phyloP scores from a whole-genome alignment of 2,329 filamentous ascomycete genomes.

The Xylariaceae sp. region DNA sequence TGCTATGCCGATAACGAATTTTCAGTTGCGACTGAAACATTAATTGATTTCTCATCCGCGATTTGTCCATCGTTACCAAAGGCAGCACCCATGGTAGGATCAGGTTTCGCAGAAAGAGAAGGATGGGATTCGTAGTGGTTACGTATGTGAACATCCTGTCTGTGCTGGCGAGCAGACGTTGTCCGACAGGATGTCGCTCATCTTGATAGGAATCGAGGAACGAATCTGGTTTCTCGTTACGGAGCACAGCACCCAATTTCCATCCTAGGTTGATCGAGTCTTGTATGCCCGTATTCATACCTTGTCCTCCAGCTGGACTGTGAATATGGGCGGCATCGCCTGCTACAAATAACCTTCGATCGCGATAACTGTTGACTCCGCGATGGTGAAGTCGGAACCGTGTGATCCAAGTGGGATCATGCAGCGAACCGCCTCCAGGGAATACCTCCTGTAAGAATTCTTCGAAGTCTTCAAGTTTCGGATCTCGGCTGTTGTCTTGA shows the following conservation, averaged over 20 bases:
- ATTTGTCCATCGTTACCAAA: constrained; percentile 25
- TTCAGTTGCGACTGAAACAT: constrained; percentile 37
- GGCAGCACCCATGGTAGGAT: constrained; percentile 36
- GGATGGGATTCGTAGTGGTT: constrained; percentile 33
- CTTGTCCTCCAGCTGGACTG: constrained; percentile 52
- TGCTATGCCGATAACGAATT: constrained; percentile 37
- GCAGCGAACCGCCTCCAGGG: constrained; percentile 25
- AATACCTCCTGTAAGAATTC: constrained; percentile 22
- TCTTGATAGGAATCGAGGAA: constrained; percentile 44
- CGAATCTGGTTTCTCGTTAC: constrained; percentile 28
- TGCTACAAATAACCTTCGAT: constrained; percentile 48
- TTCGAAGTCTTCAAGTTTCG: constrained; percentile 32
- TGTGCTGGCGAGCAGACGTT: constrained; percentile 37
- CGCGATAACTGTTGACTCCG: constrained; percentile 35
- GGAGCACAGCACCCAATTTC: constrained; percentile 44
- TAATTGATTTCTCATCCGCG: constrained; percentile 25
- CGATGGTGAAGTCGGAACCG: constrained; percentile 44
- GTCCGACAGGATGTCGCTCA: constrained; percentile 45
- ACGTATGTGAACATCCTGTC: constrained; percentile 37
- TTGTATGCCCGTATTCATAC: constrained; percentile 52
- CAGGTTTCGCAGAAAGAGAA: constrained; percentile 36
- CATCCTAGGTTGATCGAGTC: constrained; percentile 48
- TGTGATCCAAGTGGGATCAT: constrained; percentile 38
- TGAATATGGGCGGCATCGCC: constrained; percentile 57
- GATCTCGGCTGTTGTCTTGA: constrained; percentile 15